Conservation (phyloP, 1,284 basidiomycete genomes). For the Cutaneotrichosporon cyanovorans region DNA sequence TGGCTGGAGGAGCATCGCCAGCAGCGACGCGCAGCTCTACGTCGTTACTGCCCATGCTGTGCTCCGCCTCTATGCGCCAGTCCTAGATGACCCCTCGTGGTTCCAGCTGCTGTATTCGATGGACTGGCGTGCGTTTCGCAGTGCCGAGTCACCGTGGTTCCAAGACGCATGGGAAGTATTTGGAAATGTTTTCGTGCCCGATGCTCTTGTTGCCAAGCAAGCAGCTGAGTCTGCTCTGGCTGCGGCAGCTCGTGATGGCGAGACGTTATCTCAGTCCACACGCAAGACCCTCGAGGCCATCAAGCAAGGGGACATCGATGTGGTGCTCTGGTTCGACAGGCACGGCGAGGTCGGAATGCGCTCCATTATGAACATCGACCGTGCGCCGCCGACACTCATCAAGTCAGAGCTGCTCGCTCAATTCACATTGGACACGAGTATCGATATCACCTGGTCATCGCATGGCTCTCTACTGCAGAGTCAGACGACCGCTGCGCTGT, state of each 20-base stretch:
- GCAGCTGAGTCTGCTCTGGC: slow-evolving; percentile 19
- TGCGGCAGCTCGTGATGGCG: slow-evolving; percentile 45
- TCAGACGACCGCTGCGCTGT: slow-evolving; percentile 51
- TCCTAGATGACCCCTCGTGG: slow-evolving; percentile 74
- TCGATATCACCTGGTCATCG: slow-evolving; percentile 42
- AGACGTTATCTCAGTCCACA: slow-evolving; percentile 1
- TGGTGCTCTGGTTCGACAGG: slow-evolving; percentile 62
- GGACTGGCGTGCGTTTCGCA: slow-evolving; percentile 54
- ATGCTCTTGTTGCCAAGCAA: slow-evolving; percentile 22
- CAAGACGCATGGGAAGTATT: slow-evolving; percentile 9
- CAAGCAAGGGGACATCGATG: slow-evolving; percentile 63
- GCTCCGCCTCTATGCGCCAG: slow-evolving; percentile 74
- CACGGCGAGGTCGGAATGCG: slow-evolving; percentile 66
- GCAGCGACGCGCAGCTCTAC: slow-evolving; percentile 37
- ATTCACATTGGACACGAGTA: slow-evolving; percentile 36
- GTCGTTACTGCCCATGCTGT: slow-evolving; percentile 36
- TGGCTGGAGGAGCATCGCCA: slow-evolving; percentile 32
- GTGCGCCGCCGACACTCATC: slow-evolving; percentile 77
- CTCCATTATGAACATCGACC: slow-evolving; percentile 73
- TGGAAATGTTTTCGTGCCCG: slow-evolving; percentile 30
- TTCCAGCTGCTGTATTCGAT: slow-evolving; percentile 67
- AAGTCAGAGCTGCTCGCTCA: slow-evolving; percentile 65
- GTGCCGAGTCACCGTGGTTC: slow-evolving; percentile 1
- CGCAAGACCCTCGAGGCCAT: slow-evolving; percentile 24
- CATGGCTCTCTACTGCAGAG: slow-evolving; percentile 54